Base-by-base conservation (phyloP, 2,329 filamentous ascomycete species). In the Parastagonospora nodorum region DNA sequence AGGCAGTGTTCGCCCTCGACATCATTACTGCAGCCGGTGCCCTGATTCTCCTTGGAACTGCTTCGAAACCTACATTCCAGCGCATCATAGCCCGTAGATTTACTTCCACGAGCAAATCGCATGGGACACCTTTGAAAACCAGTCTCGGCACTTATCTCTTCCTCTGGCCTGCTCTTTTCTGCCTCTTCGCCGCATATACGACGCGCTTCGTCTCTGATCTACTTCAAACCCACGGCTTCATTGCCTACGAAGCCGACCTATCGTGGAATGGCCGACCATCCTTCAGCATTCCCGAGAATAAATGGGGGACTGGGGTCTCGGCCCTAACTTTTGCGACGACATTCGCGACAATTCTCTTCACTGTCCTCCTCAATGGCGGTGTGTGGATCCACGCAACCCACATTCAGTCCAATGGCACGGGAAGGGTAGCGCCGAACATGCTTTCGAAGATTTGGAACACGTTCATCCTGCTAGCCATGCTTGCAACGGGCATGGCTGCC, bases 1-100 rank as follows among this genome's bases (percentile, higher is more conserved):
- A 47, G 30, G 49, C 49, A n/a, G 39, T 51, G 1, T 51, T 51
- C 32, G 43, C 49, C 24, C 49, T 51, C 39, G 49, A 51, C 29
- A 36, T 47, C 28, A 29, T 51, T 3, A 47, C 39, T 0, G 49
- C 49, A 2, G 39, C 43, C 4, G 12, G 29, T 5, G 43, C 49
- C 8, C 11, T 51, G 3, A 29, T 47, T 14, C 27, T 51, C 11
- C 49, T 51, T 12, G 31, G 36, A 31, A 36, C 45, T 7, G 48
- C 48, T 9, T 33, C 41, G 12, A 50, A 14, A 27, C 48, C 48
- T 8, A 41, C 48, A 5, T 45, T 50, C 36, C 42, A 36, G 19
- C 48, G 42, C 9, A 30, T 50, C 10, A 45, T 41, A 16, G 16
- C 33, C 4, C 48, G 48, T 1, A 35, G 42, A n/a, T 50, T 50